Base-by-base conservation (phyloP, 2,329 filamentous ascomycete genomes). In the Fusarium keratoplasticum region DNA sequence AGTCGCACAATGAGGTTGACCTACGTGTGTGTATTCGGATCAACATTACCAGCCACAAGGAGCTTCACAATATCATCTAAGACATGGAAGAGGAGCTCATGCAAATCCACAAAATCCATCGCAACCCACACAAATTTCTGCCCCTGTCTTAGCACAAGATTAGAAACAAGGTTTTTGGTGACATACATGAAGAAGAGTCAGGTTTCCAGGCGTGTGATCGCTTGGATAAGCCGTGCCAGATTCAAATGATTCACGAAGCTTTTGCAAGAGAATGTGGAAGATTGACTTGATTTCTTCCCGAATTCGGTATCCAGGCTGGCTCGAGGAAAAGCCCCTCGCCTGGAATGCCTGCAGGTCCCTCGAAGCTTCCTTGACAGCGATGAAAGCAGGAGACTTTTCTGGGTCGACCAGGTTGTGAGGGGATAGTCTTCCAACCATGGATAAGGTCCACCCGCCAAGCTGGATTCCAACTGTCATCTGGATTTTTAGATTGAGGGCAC, bases 401-500 rank as follows among this genome's bases (percentile, higher is more conserved):
- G 11, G 22, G 27, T 58, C 52, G 6, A 64, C 52, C 2, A 64
- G 2, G 6, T 64, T 64, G 36, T 64, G 61, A 8, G 38, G 38
- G n/a, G 61, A 64, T 22, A 64, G 25, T 5, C 20, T 16, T 20
- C 52, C 36, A 2, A 22, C 14, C 36, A 47, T 64, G 9, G 52
- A 47, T 2, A 64, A 20, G 5, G 38, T 22, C 52, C 38, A 47
- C 11, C 38, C 29, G 20, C 61, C 61, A 27, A 59, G 36, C 38
- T 64, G 52, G 5, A 64, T 38, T 31, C 52, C 62, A 13, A 64
- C 20, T 22, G 59, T 29, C 8, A 35, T 25, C 22, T 64, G 62
- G 13, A 64, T 27, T 22, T 5, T 64, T 25, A 52, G 62, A 10
- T 27, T 50, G 14, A 64, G 38, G 10, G 62, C 16, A 7, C 62